Evolutionary conservation across 495 filamentous ascomycete species (phyloP), one percentile per base, ranked within the genome.

Genomic region (Clohesyomyces aquaticus): DNA sequence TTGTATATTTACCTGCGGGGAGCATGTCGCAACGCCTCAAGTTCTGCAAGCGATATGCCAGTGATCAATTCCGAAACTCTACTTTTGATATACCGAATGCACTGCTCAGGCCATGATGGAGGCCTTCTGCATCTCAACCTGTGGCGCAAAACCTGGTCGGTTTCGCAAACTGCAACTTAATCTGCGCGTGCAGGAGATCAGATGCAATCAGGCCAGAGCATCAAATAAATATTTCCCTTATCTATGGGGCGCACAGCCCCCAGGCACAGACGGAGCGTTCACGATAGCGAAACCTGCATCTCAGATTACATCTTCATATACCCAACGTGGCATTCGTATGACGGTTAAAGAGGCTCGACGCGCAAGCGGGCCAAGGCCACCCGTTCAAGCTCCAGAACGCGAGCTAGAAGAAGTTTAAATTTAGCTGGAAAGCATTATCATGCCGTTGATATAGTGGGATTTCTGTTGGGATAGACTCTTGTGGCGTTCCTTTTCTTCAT

Each of bases 331-430:
- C 25, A 26, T 55, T 52, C 26, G 41, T 60, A 50, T 53, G 50
- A 55, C 61, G 61, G 61, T 53, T 64, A 64, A 64, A 64, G 32
- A 58, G 41, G 4, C 28, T 19, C 47, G 61, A 64, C 61, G 23
- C 27, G 61, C 56, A 64, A 64, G 61, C 61, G 42, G 25, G 28
- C 35, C 49, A 47, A 58, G 43, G 32, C 6, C n/a, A n/a, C n/a
- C n/a, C n/a, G n/a, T n/a, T n/a, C n/a, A n/a, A n/a, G n/a, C 10
- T 38, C 43, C 23, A 59, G 41, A 59, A 47, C 38, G 18, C 18
- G n/a, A 10, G 26, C 47, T 61, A 61, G 58, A 61, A 61, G 29
- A 53, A 52, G 18, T 6, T 52, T 60, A 61, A 52, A 49, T 42
- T 52, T 43, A 61, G 58, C 21, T 60, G 56, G 27, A 48, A 61